Evolutionary conservation across 306 rosid genomes (phyloP).

Genomic region (Cucumis cinereus): DNA sequence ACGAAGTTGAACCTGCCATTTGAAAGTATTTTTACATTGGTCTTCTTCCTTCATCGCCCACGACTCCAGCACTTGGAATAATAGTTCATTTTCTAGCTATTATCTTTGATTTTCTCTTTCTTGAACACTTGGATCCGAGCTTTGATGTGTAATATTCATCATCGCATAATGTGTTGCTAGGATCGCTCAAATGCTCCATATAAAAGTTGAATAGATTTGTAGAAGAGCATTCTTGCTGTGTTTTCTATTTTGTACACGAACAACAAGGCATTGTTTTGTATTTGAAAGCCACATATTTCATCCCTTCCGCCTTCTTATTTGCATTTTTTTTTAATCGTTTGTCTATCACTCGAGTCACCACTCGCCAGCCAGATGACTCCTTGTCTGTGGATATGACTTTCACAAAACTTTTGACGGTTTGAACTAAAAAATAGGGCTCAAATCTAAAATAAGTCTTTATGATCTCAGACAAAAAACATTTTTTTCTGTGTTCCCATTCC

Average conservation of each 20-base stretch:
- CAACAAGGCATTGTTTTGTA: not conserved
- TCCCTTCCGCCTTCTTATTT: not conserved
- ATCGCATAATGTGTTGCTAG: not conserved
- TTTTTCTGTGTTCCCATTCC: no score
- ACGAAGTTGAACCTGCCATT: constrained; percentile 61
- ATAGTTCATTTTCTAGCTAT: constrained; percentile 21
- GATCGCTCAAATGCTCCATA: constrained; percentile 5
- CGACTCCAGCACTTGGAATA: constrained; percentile 22
- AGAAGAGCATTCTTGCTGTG: constrained; percentile 1
- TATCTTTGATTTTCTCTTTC: constrained; percentile 1
- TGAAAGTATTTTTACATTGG: constrained; percentile 22
- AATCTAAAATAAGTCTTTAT: not conserved
- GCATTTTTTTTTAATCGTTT: not conserved
- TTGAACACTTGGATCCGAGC: not conserved
- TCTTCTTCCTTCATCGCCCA: not conserved
- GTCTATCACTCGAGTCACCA: not conserved
- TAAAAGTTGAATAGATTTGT: not conserved
- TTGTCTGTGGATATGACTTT: not conserved
- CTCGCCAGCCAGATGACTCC: not conserved
- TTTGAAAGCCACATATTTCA: constrained; percentile 1
- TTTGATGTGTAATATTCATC: not conserved
- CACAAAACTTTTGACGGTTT: no score
- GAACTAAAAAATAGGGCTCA: no score
- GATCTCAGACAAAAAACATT: no score
- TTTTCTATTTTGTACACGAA: not conserved